Evolutionary conservation across 1,284 basidiomycete species (phyloP).

Genomic region (Volvariella surrecta): DNA sequence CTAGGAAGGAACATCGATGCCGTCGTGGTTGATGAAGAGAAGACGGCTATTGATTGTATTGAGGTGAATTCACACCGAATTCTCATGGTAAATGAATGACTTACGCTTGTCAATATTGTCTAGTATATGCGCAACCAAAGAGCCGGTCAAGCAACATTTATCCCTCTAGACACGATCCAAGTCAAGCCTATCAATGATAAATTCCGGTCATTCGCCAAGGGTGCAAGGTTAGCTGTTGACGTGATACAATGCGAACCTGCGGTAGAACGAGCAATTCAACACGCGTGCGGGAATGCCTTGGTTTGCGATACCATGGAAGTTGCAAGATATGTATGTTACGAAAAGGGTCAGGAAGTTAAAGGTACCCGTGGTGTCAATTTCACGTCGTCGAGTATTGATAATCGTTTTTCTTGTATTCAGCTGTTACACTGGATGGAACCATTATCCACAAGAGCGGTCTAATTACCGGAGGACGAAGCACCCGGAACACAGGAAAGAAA

Average conservation of each 20-base stretch:
- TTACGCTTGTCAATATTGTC: conserved; percentile 3
- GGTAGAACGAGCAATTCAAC: conserved; percentile 91
- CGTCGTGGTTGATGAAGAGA: conserved; percentile 93
- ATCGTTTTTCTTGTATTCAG: conserved; percentile 39
- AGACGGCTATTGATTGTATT: conserved; percentile 96
- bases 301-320: conserved; percentile 95
- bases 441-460: conserved; percentile 96
- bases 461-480: conserved; percentile 91
- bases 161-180: conserved; percentile 95
- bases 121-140: conserved; percentile 95
- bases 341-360: conserved; percentile 93
- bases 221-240: conserved; percentile 90
- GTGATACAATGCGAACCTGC: conserved; percentile 84
- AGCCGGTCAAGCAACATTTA: conserved; percentile 92
- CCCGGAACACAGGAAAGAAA: conserved; percentile 64
- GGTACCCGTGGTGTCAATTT: conserved; percentile 40
- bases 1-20: conserved; percentile 94
- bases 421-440: conserved; percentile 95
- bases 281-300: conserved; percentile 91
- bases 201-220: conserved; percentile 85
- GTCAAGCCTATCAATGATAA: conserved; percentile 93
- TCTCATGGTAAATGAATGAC: neutral
- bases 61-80: conserved; percentile 46
- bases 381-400: conserved; percentile 3
- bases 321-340: conserved; percentile 86